phyloP scores from a whole-genome alignment of 2,329 filamentous ascomycete species.

The Periglandula ipomoeae region DNA sequence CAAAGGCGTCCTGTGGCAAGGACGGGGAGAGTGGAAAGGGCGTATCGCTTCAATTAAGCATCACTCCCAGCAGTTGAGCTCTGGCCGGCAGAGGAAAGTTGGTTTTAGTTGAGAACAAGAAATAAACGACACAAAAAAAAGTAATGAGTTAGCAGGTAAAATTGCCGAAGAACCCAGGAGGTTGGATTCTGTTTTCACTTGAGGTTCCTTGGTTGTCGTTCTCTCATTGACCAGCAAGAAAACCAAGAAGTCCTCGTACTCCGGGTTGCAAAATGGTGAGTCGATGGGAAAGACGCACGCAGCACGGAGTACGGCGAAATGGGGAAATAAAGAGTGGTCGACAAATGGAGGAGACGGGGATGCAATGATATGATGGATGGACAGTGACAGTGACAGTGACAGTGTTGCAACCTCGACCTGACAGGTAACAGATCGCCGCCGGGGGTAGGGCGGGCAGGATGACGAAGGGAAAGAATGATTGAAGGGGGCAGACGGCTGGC shows the following conservation, averaged over 20 bases:
- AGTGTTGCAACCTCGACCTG: neutral
- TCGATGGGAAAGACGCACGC: neutral
- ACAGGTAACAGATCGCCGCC: neutral
- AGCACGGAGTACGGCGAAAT: neutral
- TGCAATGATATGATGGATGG: neutral
- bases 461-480: neutral
- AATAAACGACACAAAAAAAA: neutral
- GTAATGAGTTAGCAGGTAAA: neutral
- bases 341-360: neutral
- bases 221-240: neutral
- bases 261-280: neutral
- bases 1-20: neutral
- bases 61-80: constrained; percentile 4
- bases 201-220: neutral
- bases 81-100: constrained; percentile 9
- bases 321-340: neutral
- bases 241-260: neutral
- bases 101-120: neutral
- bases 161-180: neutral
- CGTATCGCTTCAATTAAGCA: neutral
- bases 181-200: neutral
- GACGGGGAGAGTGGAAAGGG: neutral
- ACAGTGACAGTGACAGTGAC: neutral
- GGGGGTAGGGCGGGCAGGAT: neutral
- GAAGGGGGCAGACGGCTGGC: neutral